A percentile compares a stretch with the other conserved stretches of the same genome.
These are phyloP conservation scores for Xanthoconium stramineum DNA, from an alignment of 768 basidiomycete genomes.

Conservation along the genomic window DNA sequence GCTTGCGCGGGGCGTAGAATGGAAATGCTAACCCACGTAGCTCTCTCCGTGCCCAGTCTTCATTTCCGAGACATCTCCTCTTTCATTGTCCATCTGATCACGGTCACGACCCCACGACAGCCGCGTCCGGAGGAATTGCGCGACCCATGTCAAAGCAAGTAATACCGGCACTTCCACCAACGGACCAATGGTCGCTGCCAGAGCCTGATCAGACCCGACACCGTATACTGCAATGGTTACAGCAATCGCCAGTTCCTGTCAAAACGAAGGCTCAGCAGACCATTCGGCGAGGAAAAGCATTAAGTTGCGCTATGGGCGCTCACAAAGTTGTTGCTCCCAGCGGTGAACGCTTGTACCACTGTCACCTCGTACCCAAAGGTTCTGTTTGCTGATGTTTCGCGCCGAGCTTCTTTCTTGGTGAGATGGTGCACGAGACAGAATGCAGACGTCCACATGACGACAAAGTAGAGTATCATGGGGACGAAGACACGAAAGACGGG, in stretches of 20 bases:
- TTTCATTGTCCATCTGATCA: background rate
- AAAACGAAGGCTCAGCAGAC: background rate
- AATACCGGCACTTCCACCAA: constrained; percentile 80
- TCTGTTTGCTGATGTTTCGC: background rate
- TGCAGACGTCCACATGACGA: constrained; percentile 68
- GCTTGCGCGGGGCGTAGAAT: too few species aligned
- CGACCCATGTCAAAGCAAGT: constrained; percentile 64
- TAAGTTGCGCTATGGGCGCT: constrained; percentile 17
- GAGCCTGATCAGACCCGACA: constrained; percentile 70
- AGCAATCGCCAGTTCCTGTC: constrained; percentile 78
- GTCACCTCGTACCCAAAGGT: constrained; percentile 64
- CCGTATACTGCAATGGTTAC: constrained; percentile 78
- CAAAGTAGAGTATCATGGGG: constrained; percentile 76
- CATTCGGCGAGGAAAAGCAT: background rate
- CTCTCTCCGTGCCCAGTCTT: background rate
- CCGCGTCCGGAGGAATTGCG: constrained; percentile 42
- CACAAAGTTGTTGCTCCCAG: constrained; percentile 76
- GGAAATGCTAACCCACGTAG: background rate
- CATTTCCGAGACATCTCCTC: background rate
- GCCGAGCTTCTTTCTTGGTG: constrained; percentile 30
- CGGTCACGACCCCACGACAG: constrained; percentile 36
- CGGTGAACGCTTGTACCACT: constrained; percentile 76
- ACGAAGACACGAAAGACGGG: constrained; percentile 79
- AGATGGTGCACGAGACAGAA: constrained; percentile 57
- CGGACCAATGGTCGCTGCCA: constrained; percentile 78